phyloP scores from a whole-genome alignment of 2,329 filamentous ascomycete genomes.

The Hypoxylon sp. region DNA sequence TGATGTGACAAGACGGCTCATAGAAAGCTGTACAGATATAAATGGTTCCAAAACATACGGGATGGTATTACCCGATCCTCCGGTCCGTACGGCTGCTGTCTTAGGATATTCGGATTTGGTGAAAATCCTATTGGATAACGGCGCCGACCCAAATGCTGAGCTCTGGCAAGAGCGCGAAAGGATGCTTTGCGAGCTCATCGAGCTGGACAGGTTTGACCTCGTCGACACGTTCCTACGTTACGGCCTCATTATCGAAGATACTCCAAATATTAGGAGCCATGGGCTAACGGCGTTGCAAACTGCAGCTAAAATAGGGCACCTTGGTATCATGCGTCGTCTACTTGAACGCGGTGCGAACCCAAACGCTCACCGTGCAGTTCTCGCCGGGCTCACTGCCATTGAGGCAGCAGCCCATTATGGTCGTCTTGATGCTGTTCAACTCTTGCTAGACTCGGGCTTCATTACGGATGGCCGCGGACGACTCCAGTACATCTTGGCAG shows the following conservation, averaged over 20 bases:
- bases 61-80: background rate
- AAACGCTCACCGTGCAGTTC: background rate
- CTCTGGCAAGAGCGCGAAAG: constrained; percentile 4
- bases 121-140: constrained; percentile 4
- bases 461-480: constrained; percentile 1
- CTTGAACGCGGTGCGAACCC: constrained; percentile 6
- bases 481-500: constrained; percentile 7
- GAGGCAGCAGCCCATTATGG: constrained; percentile 6
- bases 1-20: constrained; percentile 3
- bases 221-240: constrained; percentile 4
- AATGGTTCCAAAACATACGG: background rate
- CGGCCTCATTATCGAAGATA: constrained; percentile 5
- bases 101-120: background rate
- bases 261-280: background rate
- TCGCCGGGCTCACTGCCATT: background rate
- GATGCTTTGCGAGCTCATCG: background rate
- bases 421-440: constrained; percentile 22
- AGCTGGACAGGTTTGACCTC: background rate
- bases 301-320: constrained; percentile 8
- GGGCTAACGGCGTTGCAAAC: background rate
- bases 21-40: constrained; percentile 14
- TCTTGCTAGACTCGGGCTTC: constrained; percentile 1
- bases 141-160: constrained; percentile 15
- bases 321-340: constrained; percentile 12
- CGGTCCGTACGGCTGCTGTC: constrained; percentile 7